Base-by-base conservation (phyloP, 805 yeast species). In the Ogataea dorogensis region DNA sequence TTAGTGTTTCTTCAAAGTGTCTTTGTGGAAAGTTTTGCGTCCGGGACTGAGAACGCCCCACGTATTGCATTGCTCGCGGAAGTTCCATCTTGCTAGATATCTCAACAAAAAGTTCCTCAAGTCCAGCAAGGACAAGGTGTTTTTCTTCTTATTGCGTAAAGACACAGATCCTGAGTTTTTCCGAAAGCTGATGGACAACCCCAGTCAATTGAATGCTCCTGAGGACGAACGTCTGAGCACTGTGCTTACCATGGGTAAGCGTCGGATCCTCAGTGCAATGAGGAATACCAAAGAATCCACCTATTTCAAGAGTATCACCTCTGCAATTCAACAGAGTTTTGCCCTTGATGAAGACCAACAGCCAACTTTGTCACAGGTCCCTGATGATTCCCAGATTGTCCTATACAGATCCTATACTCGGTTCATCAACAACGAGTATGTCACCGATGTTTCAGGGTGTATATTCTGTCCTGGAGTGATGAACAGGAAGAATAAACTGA, bases 391-490 rank as follows among this genome's bases (percentile, higher is more conserved):
- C 19, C 61, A 71, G 12, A 69, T 86, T n/a, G 58, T 76, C 2
- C 59, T 81, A 24, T 79, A 75, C 47, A 82, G 81, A 15, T 70
- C 80, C 4, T 81, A 70, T 55, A 67, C 79, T 0, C 59, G 75
- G 5, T 50, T 43, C 13, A 55, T 50, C 8, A 58, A 54, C 11
- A 51, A 51, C 6, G 67, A 65, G 33, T 76, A 66, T 44, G 72
- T 73, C 24, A 73, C 82, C 2, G 77, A 77, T 22, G 75, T 89
- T 3, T 70, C 85, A 28, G 96, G 96, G 5, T 76, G 84, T 73
- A 63, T 83, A 17, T 71, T 52, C 35, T 68, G 84, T 26, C 86
- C 88, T 0, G 94, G 94, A 1, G 65, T 72, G 7, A 73, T 78
- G 68, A 72, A 75, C 19, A 67, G 94, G 26, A 86, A 82, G 51